Conservation (phyloP, 2,329 filamentous ascomycete genomes). For the Byssochlamys sp. region DNA sequence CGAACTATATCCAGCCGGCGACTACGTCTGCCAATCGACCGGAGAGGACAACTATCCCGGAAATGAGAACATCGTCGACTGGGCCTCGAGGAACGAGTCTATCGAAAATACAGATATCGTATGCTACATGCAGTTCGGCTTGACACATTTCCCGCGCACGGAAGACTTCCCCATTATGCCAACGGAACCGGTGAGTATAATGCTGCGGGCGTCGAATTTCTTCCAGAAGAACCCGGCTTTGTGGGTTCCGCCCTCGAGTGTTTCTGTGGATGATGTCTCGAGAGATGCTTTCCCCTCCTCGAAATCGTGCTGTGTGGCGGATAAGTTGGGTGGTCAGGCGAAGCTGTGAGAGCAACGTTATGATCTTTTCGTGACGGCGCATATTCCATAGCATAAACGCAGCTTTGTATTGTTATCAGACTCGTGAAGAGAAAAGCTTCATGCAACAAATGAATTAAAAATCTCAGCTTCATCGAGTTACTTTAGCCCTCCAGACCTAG, state of each 20-base stretch:
- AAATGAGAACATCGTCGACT: constrained; percentile 36
- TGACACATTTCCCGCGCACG: constrained; percentile 42
- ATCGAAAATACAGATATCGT: constrained; percentile 50
- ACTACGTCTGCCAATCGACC: constrained; percentile 52
- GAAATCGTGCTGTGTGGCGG: not conserved
- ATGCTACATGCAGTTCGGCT: constrained; percentile 48
- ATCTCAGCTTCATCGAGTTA: not conserved
- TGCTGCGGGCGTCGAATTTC: constrained; percentile 51
- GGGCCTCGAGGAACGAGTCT: constrained; percentile 37
- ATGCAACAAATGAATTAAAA: not conserved
- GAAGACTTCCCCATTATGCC: constrained; percentile 55
- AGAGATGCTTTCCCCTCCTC: constrained; percentile 15
- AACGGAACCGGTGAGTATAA: constrained; percentile 48
- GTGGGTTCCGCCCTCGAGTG: constrained; percentile 41
- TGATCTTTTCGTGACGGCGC: not conserved
- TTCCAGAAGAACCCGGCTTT: constrained; percentile 50
- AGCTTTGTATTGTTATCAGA: not conserved
- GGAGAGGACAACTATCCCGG: constrained; percentile 8
- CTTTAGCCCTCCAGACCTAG: not conserved
- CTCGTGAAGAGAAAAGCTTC: not conserved
- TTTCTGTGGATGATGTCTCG: constrained; percentile 17
- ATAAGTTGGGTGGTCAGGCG: not conserved
- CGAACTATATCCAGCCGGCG: constrained; percentile 51
- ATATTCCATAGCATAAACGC: not conserved
- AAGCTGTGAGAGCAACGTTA: not conserved